Percentiles rank a stretch among this genome's conserved stretches.
These are phyloP conservation scores for Naganishia liquefaciens DNA, from an alignment of 1,284 basidiomycete species.

Conservation along the genomic window DNA sequence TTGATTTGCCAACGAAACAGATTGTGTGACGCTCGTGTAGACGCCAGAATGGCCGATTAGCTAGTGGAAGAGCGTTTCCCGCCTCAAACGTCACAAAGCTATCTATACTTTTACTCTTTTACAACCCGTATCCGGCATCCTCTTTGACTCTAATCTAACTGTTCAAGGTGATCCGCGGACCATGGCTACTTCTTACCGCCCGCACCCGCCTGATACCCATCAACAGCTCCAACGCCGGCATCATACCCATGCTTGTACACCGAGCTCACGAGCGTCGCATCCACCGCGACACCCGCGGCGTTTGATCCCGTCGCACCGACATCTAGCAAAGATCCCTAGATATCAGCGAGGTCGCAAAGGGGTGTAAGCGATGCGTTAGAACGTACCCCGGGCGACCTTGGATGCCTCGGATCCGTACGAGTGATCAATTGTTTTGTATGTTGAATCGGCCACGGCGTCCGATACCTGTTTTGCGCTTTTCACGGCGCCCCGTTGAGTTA, in stretches of 20 bases:
- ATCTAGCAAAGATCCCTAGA: constrained; percentile 37
- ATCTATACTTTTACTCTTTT: too few species aligned
- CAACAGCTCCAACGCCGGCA: constrained; percentile 30
- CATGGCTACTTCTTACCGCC: too few species aligned
- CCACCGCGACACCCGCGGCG: constrained; percentile 39
- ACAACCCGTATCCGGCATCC: too few species aligned
- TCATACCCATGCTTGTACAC: constrained; percentile 43
- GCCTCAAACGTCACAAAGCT: too few species aligned
- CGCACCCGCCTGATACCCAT: constrained; percentile 17
- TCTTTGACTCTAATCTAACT: too few species aligned
- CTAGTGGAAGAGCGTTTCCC: too few species aligned
- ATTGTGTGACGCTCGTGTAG: too few species aligned
- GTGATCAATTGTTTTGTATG: constrained; percentile 46
- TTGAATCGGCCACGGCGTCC: constrained; percentile 42
- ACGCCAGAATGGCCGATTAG: too few species aligned
- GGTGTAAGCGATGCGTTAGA: too few species aligned
- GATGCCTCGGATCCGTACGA: constrained; percentile 44
- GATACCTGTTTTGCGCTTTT: constrained; percentile 44
- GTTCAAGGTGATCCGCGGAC: too few species aligned
- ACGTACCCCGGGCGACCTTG: constrained; percentile 44
- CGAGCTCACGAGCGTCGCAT: constrained; percentile 40
- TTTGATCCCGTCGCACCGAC: constrained; percentile 45
- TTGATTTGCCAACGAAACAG: too few species aligned
- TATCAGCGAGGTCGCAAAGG: neutral
- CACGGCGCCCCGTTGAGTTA: too few species aligned